Conservation (phyloP, 768 basidiomycete genomes). For the Auricularia auricula-judae region DNA sequence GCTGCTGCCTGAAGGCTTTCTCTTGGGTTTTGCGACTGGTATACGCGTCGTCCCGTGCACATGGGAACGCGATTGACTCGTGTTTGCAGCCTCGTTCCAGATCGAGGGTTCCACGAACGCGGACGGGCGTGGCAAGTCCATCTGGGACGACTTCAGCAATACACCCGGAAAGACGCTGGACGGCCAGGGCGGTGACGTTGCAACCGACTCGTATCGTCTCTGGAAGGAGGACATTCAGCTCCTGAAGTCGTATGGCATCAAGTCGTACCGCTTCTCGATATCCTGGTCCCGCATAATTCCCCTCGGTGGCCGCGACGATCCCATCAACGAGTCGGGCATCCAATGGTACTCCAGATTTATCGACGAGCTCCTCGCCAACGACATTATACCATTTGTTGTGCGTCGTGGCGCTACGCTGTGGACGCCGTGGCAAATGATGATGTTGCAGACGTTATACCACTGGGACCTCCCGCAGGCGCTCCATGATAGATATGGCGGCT, state of each 20-base stretch:
- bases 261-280: conserved; percentile 66
- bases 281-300: conserved; percentile 71
- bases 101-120: conserved; percentile 56
- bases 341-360: conserved; percentile 61
- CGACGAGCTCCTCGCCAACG: conserved; percentile 49
- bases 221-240: conserved; percentile 61
- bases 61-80: background rate
- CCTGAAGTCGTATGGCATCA: conserved; percentile 52
- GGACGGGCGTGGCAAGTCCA: conserved; percentile 54
- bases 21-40: conserved; percentile 68
- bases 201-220: conserved; percentile 58
- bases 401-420: conserved; percentile 14
- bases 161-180: conserved; percentile 59
- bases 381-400: conserved; percentile 60
- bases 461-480: conserved; percentile 74
- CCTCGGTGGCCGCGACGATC: conserved; percentile 59
- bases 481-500: conserved; percentile 64
- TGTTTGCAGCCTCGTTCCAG: conserved; percentile 51
- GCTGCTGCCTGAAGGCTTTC: conserved; percentile 42
- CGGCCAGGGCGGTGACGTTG: conserved; percentile 54
- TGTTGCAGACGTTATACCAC: conserved; percentile 51
- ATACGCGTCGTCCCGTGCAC: conserved; percentile 14
- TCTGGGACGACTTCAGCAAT: conserved; percentile 67
- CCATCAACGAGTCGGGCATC: conserved; percentile 59
- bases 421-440: conserved; percentile 4